Evolutionary conservation across 306 rosid genomes (phyloP).

Genomic region (Crotalaria pallida): DNA sequence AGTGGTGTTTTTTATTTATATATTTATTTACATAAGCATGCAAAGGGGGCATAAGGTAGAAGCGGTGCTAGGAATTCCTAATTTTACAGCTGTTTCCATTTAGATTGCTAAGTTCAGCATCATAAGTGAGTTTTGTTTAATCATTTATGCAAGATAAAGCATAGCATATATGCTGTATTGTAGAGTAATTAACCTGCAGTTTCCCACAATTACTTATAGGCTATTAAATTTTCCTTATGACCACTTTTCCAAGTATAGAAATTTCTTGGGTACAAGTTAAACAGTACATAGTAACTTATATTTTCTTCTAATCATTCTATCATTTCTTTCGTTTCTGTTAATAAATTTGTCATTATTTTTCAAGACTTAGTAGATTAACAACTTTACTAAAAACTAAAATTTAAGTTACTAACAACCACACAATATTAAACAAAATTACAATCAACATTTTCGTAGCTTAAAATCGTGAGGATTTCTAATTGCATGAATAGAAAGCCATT

Average conservation of each 20-base stretch:
- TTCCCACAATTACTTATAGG: neutral
- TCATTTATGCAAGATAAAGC: neutral
- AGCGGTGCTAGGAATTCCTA: neutral
- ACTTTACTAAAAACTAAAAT: no score
- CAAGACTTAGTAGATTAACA: no score
- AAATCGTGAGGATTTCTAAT: neutral
- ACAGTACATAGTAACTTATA: no score
- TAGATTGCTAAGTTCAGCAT: neutral
- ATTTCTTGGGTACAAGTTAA: neutral
- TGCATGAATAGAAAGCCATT: neutral
- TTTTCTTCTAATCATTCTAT: no score
- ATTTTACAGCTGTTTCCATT: neutral
- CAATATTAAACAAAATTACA: no score
- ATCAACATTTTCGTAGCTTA: neutral
- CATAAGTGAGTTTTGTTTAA: neutral
- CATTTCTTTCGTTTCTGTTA: no score
- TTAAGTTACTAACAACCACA: no score
- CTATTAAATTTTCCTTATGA: neutral
- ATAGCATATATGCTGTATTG: neutral
- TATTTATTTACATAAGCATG: neutral
- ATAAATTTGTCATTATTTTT: no score
- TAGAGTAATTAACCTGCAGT: neutral
- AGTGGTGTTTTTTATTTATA: neutral
- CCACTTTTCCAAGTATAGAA: neutral
- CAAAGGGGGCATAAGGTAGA: neutral